Conservation (phyloP, 2,329 filamentous ascomycete genomes). For the Fusarium sulawesiense region DNA sequence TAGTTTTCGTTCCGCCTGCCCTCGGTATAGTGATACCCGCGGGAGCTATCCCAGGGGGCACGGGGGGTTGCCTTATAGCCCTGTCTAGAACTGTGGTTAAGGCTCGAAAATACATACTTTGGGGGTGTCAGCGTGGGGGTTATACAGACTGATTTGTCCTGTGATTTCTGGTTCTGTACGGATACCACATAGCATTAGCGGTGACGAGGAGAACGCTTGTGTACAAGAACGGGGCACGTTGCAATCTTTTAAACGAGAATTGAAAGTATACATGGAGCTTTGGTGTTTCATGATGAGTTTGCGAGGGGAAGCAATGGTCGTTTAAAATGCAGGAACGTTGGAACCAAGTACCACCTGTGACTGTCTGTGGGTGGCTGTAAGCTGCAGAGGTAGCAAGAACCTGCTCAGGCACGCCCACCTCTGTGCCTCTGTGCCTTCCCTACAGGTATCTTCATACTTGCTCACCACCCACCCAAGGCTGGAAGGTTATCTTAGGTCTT, state of each 20-base stretch:
- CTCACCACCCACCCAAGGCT: neutral
- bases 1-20: neutral
- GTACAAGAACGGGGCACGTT: neutral
- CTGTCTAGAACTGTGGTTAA: neutral
- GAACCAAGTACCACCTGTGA: neutral
- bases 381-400: neutral
- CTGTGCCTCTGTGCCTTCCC: neutral
- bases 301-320: neutral
- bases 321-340: conserved; percentile 13
- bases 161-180: neutral
- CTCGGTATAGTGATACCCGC: neutral
- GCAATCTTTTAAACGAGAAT: neutral
- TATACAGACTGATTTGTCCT: neutral
- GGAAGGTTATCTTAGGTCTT: neutral
- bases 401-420: neutral
- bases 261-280: neutral
- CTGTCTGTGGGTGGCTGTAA: neutral
- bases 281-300: neutral
- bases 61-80: neutral
- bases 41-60: neutral
- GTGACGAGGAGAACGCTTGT: neutral
- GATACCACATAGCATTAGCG: neutral
- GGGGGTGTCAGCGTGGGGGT: conserved; percentile 25
- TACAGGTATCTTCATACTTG: neutral
- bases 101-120: conserved; percentile 2